Base-by-base conservation (phyloP, 306 rosid species). In the Lathyrus aphaca region DNA sequence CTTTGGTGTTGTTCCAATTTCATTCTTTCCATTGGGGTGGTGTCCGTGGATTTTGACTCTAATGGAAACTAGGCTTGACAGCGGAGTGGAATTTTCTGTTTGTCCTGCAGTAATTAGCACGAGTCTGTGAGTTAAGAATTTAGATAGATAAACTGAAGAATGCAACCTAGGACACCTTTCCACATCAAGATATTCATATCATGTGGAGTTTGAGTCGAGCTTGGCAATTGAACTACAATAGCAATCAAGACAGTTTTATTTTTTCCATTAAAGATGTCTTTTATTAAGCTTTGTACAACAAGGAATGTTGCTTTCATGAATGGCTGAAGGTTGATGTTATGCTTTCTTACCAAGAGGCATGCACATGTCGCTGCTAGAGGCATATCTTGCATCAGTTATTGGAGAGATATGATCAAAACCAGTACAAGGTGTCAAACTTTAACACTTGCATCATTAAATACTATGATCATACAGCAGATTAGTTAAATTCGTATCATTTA, bases 31-130 rank as follows among this genome's bases (percentile, higher is more conserved):
- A 44, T 81, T 78, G 66, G 96, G 98, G 77, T 72, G 86, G 70
- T 85, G 79, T 42, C 85, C 97, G 12, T 84, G 82, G 82, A 90
- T 85, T 75, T 69, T 85, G 58, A 88, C 89, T 81, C 97, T 85
- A 46, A 75, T 65, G 25, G 82, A 74, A 54, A 35, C 70, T 45
- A 55, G 38, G 74, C 66, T 81, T 71, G 85, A 30, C 44, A 44
- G n/a, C 50, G 79, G 66, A 45, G 38, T 76, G 68, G 70, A 74
- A 68, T 61, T 74, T 72, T 73, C 55, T 35, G 67, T 57, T 57
- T 18, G 49, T 72, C 81, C 94, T 86, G 84, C 75, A 71, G 58
- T 66, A 21, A 53, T 63, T 60, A 59, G 74, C 81, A 48, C 14
- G 46, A 43, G 42, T 38, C 37, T 57, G 15, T 77, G 54, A 32